Base-by-base conservation (phyloP, 768 basidiomycete genomes). In the Xanthoconium purpureum region DNA sequence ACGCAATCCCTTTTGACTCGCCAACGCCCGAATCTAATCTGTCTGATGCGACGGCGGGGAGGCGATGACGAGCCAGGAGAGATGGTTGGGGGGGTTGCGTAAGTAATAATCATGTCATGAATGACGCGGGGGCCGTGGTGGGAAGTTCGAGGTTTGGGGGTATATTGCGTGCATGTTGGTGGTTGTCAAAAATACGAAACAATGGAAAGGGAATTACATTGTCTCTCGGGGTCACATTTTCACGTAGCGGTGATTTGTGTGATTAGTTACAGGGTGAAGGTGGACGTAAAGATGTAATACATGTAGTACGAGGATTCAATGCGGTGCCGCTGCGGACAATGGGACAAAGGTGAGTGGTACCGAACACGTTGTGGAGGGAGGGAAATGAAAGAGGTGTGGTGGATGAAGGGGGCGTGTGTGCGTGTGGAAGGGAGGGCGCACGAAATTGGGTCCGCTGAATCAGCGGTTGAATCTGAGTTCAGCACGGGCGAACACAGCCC, bases 391-490 rank as follows among this genome's bases (percentile, higher is more conserved):
- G 47, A 28, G 55, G 47, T 49, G 56, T 44, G 42, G 45, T 32
- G 45, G 45, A 18, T 11, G 47, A 35, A 14, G 33, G 14, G 47
- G 10, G 47, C 9, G 40, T 10, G n/a, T 24, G 35, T 48, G 47
- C 2, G 46, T 12, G 46, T 51, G 54, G 1, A 35, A 3, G 63
- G 48, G 50, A 50, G 6, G 33, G 33, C 12, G 33, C 20, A 60
- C 36, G 56, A 44, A 17, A 42, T 24, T 54, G 63, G 56, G 49
- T 58, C 55, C 44, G 33, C 66, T 67, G 64, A 67, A 53, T 66
- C 64, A 66, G 67, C 67, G 48, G 24, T 29, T 29, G 30, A 59
- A 60, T 69, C 60, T 64, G 62, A 65, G 57, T 55, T 61, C 51
- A 39, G 36, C 24, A 50, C 29, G 45, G 46, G 14, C 24, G n/a